These are phyloP conservation scores for Apiospora sp. DNA, from an alignment of 2,329 filamentous ascomycete genomes.

Conservation along the genomic window DNA sequence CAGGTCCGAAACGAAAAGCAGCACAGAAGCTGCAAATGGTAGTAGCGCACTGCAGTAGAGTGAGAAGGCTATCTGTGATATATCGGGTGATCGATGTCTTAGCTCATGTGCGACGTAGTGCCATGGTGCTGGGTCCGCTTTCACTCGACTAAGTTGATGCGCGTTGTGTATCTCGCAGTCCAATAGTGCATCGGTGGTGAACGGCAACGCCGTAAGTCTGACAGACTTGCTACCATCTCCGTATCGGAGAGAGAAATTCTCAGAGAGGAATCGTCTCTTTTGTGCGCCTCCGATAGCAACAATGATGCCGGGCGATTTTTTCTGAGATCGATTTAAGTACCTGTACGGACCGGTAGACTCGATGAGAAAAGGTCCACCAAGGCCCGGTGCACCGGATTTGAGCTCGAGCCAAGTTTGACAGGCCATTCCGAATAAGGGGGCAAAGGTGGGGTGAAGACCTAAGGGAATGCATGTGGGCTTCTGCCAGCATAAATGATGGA, in stretches of 20 bases:
- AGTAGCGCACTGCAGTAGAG: neutral
- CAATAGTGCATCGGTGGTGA: constrained; percentile 8
- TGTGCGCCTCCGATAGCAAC: constrained; percentile 3
- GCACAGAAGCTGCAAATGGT: constrained; percentile 1
- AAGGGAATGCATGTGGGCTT: neutral
- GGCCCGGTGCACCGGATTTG: constrained; percentile 3
- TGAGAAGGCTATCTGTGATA: neutral
- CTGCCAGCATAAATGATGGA: constrained; percentile 7
- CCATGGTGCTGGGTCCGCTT: constrained; percentile 8
- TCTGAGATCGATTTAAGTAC: neutral
- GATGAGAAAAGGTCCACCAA: constrained; percentile 5
- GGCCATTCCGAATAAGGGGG: neutral
- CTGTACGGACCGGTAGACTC: constrained; percentile 10
- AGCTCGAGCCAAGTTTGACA: constrained; percentile 11
- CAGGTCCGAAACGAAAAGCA: constrained; percentile 2
- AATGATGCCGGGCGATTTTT: neutral
- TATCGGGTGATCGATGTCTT: neutral
- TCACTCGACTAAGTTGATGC: constrained; percentile 5
- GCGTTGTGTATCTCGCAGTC: constrained; percentile 3
- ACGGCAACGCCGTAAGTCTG: neutral
- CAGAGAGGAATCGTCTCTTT: neutral
- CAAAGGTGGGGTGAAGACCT: neutral
- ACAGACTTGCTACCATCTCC: constrained; percentile 5
- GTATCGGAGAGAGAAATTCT: constrained; percentile 4
- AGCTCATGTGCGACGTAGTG: neutral